Conservation (phyloP, 2,329 filamentous ascomycete genomes). For the Drechslerella coelobrocha region DNA sequence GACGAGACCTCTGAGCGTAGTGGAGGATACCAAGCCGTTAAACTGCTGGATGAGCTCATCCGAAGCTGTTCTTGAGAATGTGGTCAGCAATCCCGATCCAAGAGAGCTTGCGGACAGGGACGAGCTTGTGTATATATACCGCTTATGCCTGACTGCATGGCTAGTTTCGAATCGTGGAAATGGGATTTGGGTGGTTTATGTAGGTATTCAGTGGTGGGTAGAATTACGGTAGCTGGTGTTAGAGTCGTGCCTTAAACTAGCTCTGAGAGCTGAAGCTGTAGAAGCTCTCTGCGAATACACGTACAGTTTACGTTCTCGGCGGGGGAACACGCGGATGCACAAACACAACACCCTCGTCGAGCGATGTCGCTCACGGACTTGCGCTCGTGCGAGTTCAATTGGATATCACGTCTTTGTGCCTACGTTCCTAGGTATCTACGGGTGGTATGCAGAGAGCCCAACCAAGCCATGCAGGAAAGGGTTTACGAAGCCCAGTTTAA, state of each 20-base stretch:
- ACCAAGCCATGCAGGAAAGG: too few species aligned
- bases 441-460: too few species aligned
- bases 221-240: not conserved
- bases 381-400: too few species aligned
- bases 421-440: too few species aligned
- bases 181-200: not conserved
- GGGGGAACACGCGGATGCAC: too few species aligned
- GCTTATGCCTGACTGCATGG: constrained; percentile 22
- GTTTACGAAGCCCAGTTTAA: not conserved
- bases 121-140: not conserved
- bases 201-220: not conserved
- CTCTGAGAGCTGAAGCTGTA: too few species aligned
- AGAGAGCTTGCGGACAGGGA: not conserved
- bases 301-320: too few species aligned
- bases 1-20: constrained; percentile 72
- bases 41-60: constrained; percentile 78
- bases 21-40: constrained; percentile 69
- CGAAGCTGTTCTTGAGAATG: constrained; percentile 66
- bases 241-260: too few species aligned
- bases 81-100: constrained; percentile 1
- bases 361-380: too few species aligned
- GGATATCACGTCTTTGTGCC: too few species aligned
- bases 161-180: not conserved
- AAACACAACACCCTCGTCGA: too few species aligned
- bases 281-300: too few species aligned